Evolutionary conservation across 2,329 filamentous ascomycete species (phyloP), one percentile per base, ranked within the genome.

Genomic region (Biscogniauxia marginata): DNA sequence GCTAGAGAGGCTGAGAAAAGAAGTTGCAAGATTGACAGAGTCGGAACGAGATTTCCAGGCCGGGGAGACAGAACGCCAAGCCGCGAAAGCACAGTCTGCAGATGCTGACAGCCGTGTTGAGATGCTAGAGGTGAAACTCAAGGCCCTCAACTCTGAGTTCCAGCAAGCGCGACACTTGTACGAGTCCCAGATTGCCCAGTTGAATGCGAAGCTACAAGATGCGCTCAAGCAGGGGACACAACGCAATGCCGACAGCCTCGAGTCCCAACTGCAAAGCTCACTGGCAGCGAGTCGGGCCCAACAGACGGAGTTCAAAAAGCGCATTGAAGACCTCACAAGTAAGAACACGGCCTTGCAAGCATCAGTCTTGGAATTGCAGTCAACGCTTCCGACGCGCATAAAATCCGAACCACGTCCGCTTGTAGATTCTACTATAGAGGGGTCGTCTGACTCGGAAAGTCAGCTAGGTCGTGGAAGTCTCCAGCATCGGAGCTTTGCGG

Each of bases 41-140:
- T 80, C 82, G 19, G 79, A 90, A 58, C 80, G 84, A 2, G 82
- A 85, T 48, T 82, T 83, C 53, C 86, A 91, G 65, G 83, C 84
- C 45, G 81, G 81, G 46, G 85, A 91, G 63, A 75, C 81, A 30
- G 83, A 86, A 57, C 79, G 84, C 44, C 78, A 86, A 53, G 73
- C 74, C 19, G 80, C 83, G 1, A 78, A 83, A 48, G 78, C 81
- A n/a, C 79, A 82, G 23, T 82, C 84, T 1, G 80, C 83, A 16
- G 76, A 82, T 24, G 78, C 87, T 11, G 79, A 85, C 39, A 82
- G 79, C 54, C 80, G 84, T 50, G 79, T 86, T 6, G 80, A 87
- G 61, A 75, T 81, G 53, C 75, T 89, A 20, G 78, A 79, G 48
- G 75, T 86, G 74, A 80, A 85, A 61, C 73, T 92, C 58, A 73